Conservation (phyloP, 2,329 filamentous ascomycete genomes). For the Peltaster fructicola region DNA sequence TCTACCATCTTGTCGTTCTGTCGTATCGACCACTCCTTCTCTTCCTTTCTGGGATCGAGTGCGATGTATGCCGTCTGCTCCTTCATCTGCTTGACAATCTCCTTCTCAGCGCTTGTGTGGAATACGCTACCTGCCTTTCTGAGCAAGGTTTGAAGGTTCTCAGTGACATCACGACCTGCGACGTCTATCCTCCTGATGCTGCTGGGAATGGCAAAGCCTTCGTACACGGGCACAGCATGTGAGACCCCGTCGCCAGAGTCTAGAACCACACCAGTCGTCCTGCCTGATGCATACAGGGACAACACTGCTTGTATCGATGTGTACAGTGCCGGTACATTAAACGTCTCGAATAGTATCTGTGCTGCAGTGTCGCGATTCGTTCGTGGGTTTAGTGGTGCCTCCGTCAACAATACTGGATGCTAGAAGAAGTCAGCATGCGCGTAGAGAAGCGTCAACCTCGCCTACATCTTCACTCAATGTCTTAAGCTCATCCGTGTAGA, state of each 20-base stretch:
- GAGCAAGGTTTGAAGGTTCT: conserved; percentile 78
- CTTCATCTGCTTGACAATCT: conserved; percentile 95
- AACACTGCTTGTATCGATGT: conserved; percentile 94
- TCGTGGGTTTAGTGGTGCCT: conserved; percentile 86
- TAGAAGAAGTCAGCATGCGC: conserved; percentile 20
- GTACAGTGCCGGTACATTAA: conserved; percentile 92
- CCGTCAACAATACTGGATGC: conserved; percentile 91
- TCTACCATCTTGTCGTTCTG: conserved; percentile 60
- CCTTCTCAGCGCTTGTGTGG: conserved; percentile 96
- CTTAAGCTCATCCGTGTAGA: conserved; percentile 90
- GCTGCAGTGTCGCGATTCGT: conserved; percentile 91
- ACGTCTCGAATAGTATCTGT: conserved; percentile 96
- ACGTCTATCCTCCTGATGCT: conserved; percentile 93
- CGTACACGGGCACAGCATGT: conserved; percentile 92
- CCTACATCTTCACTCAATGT: conserved; percentile 86
- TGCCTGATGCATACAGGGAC: conserved; percentile 85
- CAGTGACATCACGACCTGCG: conserved; percentile 86
- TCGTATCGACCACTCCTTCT: conserved; percentile 81
- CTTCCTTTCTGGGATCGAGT: conserved; percentile 75
- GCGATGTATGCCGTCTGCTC: conserved; percentile 88
- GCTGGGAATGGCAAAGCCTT: conserved; percentile 91
- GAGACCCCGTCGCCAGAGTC: conserved; percentile 94
- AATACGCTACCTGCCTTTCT: conserved; percentile 88
- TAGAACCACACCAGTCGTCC: conserved; percentile 88
- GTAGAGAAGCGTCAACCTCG: too few species aligned